Base-by-base conservation (phyloP, 2,329 filamentous ascomycete genomes). In the Calycina herbarum region DNA sequence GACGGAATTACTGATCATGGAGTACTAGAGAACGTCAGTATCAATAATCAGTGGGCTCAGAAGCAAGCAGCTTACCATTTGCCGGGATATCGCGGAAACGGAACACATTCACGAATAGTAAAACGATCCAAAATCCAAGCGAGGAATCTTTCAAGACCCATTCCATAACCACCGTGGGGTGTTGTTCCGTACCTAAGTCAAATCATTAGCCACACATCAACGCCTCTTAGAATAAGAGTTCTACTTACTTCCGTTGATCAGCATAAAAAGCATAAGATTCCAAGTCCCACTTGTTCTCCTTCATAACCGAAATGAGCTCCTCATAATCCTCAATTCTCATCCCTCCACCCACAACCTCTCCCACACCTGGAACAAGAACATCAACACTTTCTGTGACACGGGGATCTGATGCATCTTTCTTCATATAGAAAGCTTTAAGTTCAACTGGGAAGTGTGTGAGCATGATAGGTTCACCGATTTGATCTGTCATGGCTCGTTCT, bases 241-340 rank as follows among this genome's bases (percentile, higher is more conserved):
- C 11, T 10, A 54, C 48, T 54, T 27, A 54, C 48, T 54, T 54
- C 2, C 48, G 20, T 54, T 54, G 48, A 54, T 54, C 48, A 27
- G 48, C 20, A 54, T 51, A 51, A 51, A 51, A 51, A 24, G 45
- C 10, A 51, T 54, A 54, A 4, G 48, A 54, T 2, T 11, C 20
- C 48, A 27, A 27, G 11, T 54, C 48, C 48, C 48, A 54, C 48
- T 54, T 54, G 48, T 54, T 54, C n/a, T 54, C 24, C 11, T 54
- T 54, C 20, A 54, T 54, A 15, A 29, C 48, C 10, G 48, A 54
- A 24, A 54, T 13, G 8, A 54, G 48, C 24, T 54, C 48, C 48
- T 24, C 48, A 54, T 54, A 54, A 29, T 54, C 48, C 48, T 54
- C 48, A 24, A 54, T 54, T 54, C 48, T 54, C 48, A 54, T 54